Conservation (phyloP, 2,329 filamentous ascomycete genomes). For the Alternaria incomplexa region DNA sequence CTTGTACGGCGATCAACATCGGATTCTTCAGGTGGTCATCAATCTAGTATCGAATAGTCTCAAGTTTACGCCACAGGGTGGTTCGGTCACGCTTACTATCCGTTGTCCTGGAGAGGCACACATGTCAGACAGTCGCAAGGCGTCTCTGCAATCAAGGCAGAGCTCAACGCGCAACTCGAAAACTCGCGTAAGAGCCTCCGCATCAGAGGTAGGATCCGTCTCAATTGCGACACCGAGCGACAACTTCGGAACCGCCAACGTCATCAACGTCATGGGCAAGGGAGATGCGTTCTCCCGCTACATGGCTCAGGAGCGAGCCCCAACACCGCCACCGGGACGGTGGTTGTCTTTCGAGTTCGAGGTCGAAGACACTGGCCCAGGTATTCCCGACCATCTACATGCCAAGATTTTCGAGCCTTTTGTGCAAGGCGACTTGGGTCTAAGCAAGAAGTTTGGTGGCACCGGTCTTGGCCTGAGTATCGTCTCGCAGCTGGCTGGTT, state of each 20-base stretch:
- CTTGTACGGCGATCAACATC: slow-evolving; percentile 89
- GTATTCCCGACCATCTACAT: slow-evolving; percentile 79
- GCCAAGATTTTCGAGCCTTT: slow-evolving; percentile 91
- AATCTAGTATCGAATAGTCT: slow-evolving; percentile 90
- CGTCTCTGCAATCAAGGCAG: slow-evolving; percentile 53
- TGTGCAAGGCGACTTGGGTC: slow-evolving; percentile 85
- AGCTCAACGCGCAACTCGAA: slow-evolving; percentile 48
- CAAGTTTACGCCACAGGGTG: slow-evolving; percentile 84
- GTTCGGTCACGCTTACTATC: slow-evolving; percentile 77
- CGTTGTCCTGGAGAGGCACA: slow-evolving; percentile 70
- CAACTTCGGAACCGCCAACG: slow-evolving; percentile 50
- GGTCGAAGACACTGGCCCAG: slow-evolving; percentile 85
- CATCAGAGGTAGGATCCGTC: slow-evolving; percentile 39
- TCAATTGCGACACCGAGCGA: slow-evolving; percentile 33
- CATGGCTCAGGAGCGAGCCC: slow-evolving; percentile 44
- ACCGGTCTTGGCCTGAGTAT: slow-evolving; percentile 89
- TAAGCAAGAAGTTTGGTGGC: slow-evolving; percentile 89
- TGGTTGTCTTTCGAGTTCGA: slow-evolving; percentile 84
- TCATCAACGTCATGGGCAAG: slow-evolving; percentile 53
- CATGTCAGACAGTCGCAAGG: slow-evolving; percentile 51
- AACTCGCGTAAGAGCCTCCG: slow-evolving; percentile 34
- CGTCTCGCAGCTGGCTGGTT: slow-evolving; percentile 79
- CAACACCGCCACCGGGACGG: slow-evolving; percentile 64
- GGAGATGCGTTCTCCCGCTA: slow-evolving; percentile 44
- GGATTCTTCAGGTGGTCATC: slow-evolving; percentile 91